Conservation (phyloP, 768 basidiomycete genomes). For the Trametes coccinea region DNA sequence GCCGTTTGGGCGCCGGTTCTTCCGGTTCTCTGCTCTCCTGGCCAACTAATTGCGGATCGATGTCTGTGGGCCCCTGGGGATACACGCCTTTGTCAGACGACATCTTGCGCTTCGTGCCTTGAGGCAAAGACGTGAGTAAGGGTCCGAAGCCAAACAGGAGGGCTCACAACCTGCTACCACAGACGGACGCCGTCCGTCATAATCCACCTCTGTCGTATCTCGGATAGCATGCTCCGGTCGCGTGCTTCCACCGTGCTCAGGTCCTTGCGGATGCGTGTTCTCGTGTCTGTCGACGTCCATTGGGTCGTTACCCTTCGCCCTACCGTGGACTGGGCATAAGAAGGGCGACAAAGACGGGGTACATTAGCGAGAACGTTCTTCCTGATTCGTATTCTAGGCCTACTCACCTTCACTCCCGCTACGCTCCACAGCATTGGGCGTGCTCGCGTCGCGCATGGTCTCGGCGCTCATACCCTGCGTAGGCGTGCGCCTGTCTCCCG, state of each 20-base stretch:
- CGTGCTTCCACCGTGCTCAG: slow-evolving; percentile 14
- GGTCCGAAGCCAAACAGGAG: slow-evolving; percentile 24
- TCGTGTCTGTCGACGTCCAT: slow-evolving; percentile 26
- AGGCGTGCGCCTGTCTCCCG: slow-evolving; percentile 20
- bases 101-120: slow-evolving; percentile 84
- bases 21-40: slow-evolving; percentile 67
- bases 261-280: slow-evolving; percentile 13
- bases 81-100: slow-evolving; percentile 61
- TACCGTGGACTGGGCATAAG: slow-evolving; percentile 17
- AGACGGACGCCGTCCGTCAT: slow-evolving; percentile 71
- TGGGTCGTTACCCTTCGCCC: slow-evolving; percentile 25
- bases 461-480: slow-evolving; percentile 14
- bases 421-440: slow-evolving; percentile 10
- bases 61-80: slow-evolving; percentile 58
- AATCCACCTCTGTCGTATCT: slow-evolving; percentile 59
- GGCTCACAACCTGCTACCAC: slow-evolving; percentile 53
- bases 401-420: slow-evolving; percentile 20
- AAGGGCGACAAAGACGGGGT: slow-evolving; percentile 5
- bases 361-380: slow-evolving; percentile 16
- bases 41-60: slow-evolving; percentile 66
- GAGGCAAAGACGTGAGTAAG: slow-evolving; percentile 31
- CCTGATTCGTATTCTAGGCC: slow-evolving; percentile 2
- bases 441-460: slow-evolving; percentile 7
- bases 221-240: slow-evolving; percentile 28
- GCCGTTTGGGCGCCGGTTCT: slow-evolving; percentile 75